A percentile compares a stretch with the other conserved stretches of the same genome.
Evolutionary conservation across 1,284 basidiomycete genomes (phyloP).

Genomic region (Boletus sp.): DNA sequence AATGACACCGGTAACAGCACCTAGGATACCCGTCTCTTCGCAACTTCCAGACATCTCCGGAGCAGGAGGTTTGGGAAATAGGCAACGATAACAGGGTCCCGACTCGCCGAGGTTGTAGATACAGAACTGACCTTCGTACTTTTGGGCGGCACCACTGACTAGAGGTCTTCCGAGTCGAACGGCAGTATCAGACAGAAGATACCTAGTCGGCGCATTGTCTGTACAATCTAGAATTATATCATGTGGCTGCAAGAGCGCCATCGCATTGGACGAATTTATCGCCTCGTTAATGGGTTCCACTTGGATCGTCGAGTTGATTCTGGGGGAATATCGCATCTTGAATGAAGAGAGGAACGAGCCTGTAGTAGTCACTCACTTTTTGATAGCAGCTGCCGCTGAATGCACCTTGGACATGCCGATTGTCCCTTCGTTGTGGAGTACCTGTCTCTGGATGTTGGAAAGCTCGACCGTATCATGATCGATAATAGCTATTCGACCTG

Average conservation of each 20-base stretch:
- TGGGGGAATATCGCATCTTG: constrained; percentile 31
- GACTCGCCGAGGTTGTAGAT: constrained; percentile 67
- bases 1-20: constrained; percentile 87
- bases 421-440: constrained; percentile 80
- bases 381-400: constrained; percentile 71
- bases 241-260: constrained; percentile 57
- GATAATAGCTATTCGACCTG: constrained; percentile 82
- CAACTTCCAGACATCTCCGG: constrained; percentile 71
- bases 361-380: constrained; percentile 48
- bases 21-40: constrained; percentile 90
- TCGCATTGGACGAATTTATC: constrained; percentile 62
- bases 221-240: constrained; percentile 94
- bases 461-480: constrained; percentile 91
- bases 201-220: constrained; percentile 90
- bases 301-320: constrained; percentile 67
- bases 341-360: not conserved
- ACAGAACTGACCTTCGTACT: constrained; percentile 88
- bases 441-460: constrained; percentile 93
- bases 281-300: constrained; percentile 55
- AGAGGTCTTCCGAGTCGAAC: constrained; percentile 75
- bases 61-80: constrained; percentile 80
- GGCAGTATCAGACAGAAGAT: constrained; percentile 91
- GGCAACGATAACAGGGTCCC: constrained; percentile 93
- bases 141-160: constrained; percentile 92
- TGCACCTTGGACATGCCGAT: constrained; percentile 84